Percentiles rank a stretch among this genome's conserved stretches.
Conservation (phyloP, 306 rosid species). For the Boehmeria nivea region DNA sequence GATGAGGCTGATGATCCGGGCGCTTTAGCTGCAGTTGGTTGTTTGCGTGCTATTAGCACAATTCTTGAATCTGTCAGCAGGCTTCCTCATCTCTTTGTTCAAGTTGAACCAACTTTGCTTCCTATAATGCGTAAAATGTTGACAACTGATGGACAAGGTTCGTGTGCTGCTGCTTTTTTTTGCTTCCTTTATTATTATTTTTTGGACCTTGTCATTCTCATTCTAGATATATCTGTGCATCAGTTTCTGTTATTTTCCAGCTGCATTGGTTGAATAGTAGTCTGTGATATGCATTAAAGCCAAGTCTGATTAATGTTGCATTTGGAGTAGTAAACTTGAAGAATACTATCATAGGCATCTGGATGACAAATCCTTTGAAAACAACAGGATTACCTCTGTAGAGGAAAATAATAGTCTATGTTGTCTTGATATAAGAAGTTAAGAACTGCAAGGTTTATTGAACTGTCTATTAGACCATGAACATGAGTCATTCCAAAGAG, state of each 20-base stretch:
- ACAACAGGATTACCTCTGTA: not conserved
- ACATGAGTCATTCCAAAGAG: not conserved
- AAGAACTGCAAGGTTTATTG: not conserved
- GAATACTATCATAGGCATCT: too few relatives aligned
- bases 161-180: conserved; percentile 7
- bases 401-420: not conserved
- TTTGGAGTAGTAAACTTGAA: not conserved
- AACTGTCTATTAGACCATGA: not conserved
- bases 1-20: conserved; percentile 89
- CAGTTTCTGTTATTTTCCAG: not conserved
- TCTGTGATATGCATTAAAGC: not conserved
- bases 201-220: not conserved
- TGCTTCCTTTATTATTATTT: conserved; percentile 7
- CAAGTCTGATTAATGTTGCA: not conserved
- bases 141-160: conserved; percentile 95
- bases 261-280: not conserved
- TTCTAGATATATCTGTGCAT: not conserved
- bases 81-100: conserved; percentile 76
- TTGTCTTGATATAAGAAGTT: not conserved
- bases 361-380: too few relatives aligned
- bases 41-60: conserved; percentile 91
- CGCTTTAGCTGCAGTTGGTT: conserved; percentile 93
- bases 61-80: conserved; percentile 97
- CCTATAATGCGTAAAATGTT: conserved; percentile 89
- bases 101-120: conserved; percentile 84